Evolutionary conservation across 768 basidiomycete species (phyloP), one percentile per base, ranked within the genome.

Genomic region (Mrakia gelida): DNA sequence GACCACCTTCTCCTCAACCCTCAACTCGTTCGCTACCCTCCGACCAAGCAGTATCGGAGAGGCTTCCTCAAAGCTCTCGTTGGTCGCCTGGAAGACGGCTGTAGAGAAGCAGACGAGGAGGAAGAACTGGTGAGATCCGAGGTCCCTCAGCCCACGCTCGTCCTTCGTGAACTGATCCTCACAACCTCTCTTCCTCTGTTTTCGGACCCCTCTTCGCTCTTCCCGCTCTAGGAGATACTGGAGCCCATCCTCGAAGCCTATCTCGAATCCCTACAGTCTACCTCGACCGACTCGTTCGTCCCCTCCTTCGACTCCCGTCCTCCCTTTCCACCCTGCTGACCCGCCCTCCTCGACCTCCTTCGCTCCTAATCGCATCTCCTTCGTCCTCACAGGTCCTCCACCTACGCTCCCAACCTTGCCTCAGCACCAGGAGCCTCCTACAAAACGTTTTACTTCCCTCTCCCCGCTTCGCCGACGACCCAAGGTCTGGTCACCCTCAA

Each of bases 371-470:
- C 18, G 32, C 6, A 26, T 34, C 0, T 63, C 43, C 9, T 28
- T 21, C 21, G 18, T 13, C 54, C 11, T 26, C 13, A 16, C 32
- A 65, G 71, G 16, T 41, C 54, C 18, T 73, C 32, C 9, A 73
- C n/a, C 54, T n/a, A 30, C 30, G 26, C 73, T 59, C 61, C 73
- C 0, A 34, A 23, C 32, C 11, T 70, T 9, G 26, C 76, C 7
- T 49, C 73, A 10, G 59, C 77, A 9, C 77, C 77, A 18, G 63
- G 73, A 8, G 26, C 43, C 16, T 79, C 78, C 18, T 76, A 45
- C 78, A 79, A 79, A 73, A 79, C 78, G 10, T 79, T 79, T 34
- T 79, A 72, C 75, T 79, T 63, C 61, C 75, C 74, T 23, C 54
- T 56, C 9, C 74, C 73, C n/a, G 15, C 49, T 49, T 67, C 49